Conservation (phyloP, 1,284 basidiomycete species). For the Polyporus tsugae region DNA sequence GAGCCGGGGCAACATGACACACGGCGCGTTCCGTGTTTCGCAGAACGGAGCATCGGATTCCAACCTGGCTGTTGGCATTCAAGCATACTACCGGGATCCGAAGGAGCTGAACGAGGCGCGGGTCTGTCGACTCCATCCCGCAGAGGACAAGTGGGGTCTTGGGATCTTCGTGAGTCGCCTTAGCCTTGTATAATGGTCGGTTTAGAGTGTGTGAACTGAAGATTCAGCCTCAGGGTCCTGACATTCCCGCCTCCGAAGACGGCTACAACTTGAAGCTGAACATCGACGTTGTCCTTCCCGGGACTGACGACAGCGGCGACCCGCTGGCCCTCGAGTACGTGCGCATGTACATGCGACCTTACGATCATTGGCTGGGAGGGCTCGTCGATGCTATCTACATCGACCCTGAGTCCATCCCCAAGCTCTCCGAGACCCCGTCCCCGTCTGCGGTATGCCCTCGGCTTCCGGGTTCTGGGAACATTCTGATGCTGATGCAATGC, state of each 20-base stretch:
- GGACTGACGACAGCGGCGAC: neutral
- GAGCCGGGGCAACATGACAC: constrained; percentile 1
- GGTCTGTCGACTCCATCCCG: constrained; percentile 1
- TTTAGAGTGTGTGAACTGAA: neutral
- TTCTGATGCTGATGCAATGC: neutral
- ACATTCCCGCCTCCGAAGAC: neutral
- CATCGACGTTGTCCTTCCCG: neutral
- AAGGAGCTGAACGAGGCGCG: neutral
- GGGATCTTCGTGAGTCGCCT: neutral
- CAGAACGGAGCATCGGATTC: constrained; percentile 6
- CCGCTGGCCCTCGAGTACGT: neutral
- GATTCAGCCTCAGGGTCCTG: neutral
- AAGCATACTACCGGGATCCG: constrained; percentile 1
- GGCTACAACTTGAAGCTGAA: constrained; percentile 5
- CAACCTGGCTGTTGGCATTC: neutral
- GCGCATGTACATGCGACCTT: constrained; percentile 1
- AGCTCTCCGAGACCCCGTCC: neutral
- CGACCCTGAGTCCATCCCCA: neutral
- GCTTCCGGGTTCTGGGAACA: neutral
- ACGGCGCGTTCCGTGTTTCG: constrained; percentile 5
- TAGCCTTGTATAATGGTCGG: neutral
- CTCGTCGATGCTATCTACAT: constrained; percentile 10
- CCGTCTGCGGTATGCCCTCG: neutral
- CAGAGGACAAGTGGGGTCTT: constrained; percentile 5
- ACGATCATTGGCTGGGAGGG: constrained; percentile 4